Evolutionary conservation across 306 rosid genomes (phyloP).

Genomic region (Vigna unguiculata): DNA sequence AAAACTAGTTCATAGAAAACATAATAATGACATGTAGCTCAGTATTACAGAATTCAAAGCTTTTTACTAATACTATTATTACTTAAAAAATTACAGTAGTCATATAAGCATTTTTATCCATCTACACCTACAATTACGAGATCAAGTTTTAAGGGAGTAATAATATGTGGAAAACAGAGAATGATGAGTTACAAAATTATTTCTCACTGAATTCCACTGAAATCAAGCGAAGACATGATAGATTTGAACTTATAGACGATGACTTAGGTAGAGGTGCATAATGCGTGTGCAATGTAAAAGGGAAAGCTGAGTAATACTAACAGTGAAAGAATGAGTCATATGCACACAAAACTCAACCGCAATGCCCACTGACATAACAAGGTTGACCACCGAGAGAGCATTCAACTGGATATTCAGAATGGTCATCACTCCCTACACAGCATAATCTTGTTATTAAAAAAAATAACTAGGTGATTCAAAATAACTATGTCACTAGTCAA

Average conservation of each 20-base stretch:
- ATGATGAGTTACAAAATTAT: not conserved
- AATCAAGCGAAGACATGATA: constrained; percentile 22
- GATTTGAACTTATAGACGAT: not conserved
- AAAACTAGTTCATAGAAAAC: constrained; percentile 28
- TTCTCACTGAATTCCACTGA: constrained; percentile 18
- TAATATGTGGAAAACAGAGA: not conserved
- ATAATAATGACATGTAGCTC: constrained; percentile 13
- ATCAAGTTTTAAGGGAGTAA: not conserved
- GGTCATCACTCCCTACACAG: constrained; percentile 94
- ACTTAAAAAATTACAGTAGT: not conserved
- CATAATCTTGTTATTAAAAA: constrained; percentile 44
- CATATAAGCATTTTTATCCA: not conserved
- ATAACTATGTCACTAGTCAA: constrained; percentile 28
- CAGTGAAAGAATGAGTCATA: constrained; percentile 88
- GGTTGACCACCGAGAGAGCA: constrained; percentile 96
- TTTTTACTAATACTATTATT: not conserved
- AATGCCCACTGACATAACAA: constrained; percentile 97
- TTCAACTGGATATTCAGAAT: constrained; percentile 92
- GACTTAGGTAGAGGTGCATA: not conserved
- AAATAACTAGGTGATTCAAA: constrained; percentile 30
- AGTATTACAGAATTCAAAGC: constrained; percentile 4
- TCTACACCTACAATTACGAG: not conserved
- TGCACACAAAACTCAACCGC: constrained; percentile 99
- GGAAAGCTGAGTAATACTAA: constrained; percentile 60
- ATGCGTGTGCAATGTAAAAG: constrained; percentile 11